Evolutionary conservation across 441 rosid species (phyloP).

Genomic region (Populus hybrid): DNA sequence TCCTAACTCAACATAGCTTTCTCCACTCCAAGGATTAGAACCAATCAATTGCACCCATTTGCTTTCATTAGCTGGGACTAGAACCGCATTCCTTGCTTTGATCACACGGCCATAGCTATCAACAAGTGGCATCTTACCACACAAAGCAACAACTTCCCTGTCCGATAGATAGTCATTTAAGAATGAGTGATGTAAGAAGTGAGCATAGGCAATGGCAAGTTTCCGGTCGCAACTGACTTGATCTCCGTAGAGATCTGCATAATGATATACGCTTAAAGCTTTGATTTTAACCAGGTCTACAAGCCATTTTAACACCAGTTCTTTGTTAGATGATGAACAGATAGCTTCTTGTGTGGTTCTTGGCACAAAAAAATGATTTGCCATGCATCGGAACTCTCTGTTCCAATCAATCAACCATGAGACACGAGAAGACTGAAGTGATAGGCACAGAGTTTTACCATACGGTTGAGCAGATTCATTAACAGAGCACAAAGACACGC

Average conservation of each 20-base stretch:
- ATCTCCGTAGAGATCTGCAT: constrained; percentile 24
- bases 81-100: constrained; percentile 29
- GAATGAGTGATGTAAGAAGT: constrained; percentile 45
- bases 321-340: constrained; percentile 9
- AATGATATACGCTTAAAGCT: constrained; percentile 16
- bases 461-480: constrained; percentile 1
- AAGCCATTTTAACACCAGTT: constrained; percentile 38
- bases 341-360: constrained; percentile 29
- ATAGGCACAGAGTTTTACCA: constrained; percentile 27
- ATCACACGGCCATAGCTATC: constrained; percentile 44
- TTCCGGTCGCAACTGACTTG: constrained; percentile 23
- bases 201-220: constrained; percentile 40
- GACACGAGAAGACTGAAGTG: neutral
- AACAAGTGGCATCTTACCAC: constrained; percentile 47
- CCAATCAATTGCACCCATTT: constrained; percentile 53
- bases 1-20: constrained; percentile 41
- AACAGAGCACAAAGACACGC: constrained; percentile 33
- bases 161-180: constrained; percentile 14
- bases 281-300: constrained; percentile 5
- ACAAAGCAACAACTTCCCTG: constrained; percentile 23
- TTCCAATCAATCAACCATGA: constrained; percentile 54
- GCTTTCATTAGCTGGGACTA: constrained; percentile 62
- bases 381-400: constrained; percentile 32
- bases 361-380: constrained; percentile 37
- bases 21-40: constrained; percentile 55